These are phyloP conservation scores for Fusarium chlamydosporum DNA, from an alignment of 2,329 filamentous ascomycete genomes.

Conservation along the genomic window DNA sequence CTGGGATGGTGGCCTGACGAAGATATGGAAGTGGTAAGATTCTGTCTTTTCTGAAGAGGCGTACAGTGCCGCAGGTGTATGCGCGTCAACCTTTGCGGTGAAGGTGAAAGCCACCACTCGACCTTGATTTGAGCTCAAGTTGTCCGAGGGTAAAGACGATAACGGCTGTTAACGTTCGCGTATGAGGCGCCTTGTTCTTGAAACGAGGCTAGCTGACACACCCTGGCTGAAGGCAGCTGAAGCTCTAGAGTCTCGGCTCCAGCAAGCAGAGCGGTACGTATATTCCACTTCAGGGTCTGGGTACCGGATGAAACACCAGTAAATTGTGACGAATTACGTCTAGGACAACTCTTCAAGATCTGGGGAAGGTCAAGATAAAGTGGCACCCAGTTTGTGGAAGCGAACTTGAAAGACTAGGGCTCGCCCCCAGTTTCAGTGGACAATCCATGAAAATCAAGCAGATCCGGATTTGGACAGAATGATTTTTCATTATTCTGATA, in stretches of 20 bases:
- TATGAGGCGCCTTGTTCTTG: background rate
- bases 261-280: slow-evolving; percentile 10
- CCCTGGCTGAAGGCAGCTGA: slow-evolving; percentile 13
- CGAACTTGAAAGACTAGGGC: slow-evolving; percentile 12
- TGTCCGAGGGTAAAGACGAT: background rate
- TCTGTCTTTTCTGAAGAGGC: slow-evolving; percentile 6
- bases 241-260: slow-evolving; percentile 28
- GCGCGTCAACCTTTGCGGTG: background rate
- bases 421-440: background rate
- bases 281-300: slow-evolving; percentile 8
- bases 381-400: slow-evolving; percentile 13
- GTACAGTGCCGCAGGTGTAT: slow-evolving; percentile 8
- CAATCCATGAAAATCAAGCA: background rate
- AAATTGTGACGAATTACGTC: slow-evolving; percentile 25
- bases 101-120: background rate
- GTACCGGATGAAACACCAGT: slow-evolving; percentile 13
- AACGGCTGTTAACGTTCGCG: background rate
- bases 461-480: background rate
- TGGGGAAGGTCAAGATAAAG: slow-evolving; percentile 20
- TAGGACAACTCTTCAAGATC: slow-evolving; percentile 14
- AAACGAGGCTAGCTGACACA: slow-evolving; percentile 18
- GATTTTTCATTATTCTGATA: too few species aligned
- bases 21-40: slow-evolving; percentile 22
- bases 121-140: background rate
- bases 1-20: slow-evolving; percentile 1